Evolutionary conservation across 805 yeast genomes (phyloP), one percentile per base, ranked within the genome.

Genomic region (Tetrapisispora namnaoensis): DNA sequence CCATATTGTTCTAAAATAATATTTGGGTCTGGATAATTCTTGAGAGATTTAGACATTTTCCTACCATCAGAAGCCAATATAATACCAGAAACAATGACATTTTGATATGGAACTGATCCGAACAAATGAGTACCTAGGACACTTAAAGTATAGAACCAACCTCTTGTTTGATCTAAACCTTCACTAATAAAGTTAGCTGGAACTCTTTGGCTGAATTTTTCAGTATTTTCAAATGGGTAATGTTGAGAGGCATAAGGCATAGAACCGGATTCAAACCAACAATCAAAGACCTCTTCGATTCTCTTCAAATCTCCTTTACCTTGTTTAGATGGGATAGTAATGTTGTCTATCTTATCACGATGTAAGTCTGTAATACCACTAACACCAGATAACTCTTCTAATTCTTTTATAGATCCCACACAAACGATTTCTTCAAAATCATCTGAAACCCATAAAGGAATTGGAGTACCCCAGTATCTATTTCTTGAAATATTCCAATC

Each of bases 381-480:
- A 53, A 77, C 82, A 44, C 99, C 99, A 34, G 95, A 80, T 53
- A 93, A 77, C 65, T 86, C 74, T 70, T 78, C 80, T 65, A 93
- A 80, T 73, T 93, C 96, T 51, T 79, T 83, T 58, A 93, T 77
- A 40, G 97, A 88, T 49, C 97, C 96, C 57, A 93, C 72, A 74
- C 97, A 93, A 39, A 93, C 91, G 55, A 91, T 71, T 73, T 93
- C 99, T 70, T 86, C 84, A 57, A 75, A 80, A 67, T 93, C 99
- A 18, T 90, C 98, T 57, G 90, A 81, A 47, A 80, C 96, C 99
- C 99, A 93, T 64, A 93, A 73, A 53, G 99, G 99, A 59, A 93
- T 82, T 52, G 99, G 99, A 30, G 98, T 93, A 74, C 99, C 99
- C 99, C 99, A 93, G 72, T 93, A 93, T 71, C 99, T 80, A 76